These are phyloP conservation scores for Pilatotrama ljubarskyi DNA, from an alignment of 768 basidiomycete genomes.

Conservation along the genomic window DNA sequence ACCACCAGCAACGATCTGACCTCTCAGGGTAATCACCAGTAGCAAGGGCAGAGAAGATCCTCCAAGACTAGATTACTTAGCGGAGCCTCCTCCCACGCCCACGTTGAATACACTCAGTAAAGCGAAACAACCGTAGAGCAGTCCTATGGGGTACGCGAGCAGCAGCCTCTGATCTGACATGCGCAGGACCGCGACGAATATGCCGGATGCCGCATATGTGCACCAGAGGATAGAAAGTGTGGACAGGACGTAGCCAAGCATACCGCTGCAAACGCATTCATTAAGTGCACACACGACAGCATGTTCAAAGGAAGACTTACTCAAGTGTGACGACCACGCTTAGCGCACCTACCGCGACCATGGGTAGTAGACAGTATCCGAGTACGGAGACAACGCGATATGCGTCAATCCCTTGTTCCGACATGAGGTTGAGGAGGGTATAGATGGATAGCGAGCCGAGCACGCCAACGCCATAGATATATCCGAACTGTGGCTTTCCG, in stretches of 20 bases:
- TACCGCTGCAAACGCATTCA: conserved; percentile 49
- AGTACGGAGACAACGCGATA: conserved; percentile 94
- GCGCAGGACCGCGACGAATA: conserved; percentile 91
- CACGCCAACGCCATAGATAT: conserved; percentile 98
- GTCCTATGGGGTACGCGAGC: conserved; percentile 93
- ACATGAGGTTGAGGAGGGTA: conserved; percentile 95
- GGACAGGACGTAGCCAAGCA: conserved; percentile 84
- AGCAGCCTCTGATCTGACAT: conserved; percentile 95
- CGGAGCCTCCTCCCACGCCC: conserved; percentile 34
- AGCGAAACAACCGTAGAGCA: conserved; percentile 94
- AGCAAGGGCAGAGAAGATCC: neutral
- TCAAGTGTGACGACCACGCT: conserved; percentile 87
- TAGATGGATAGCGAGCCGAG: conserved; percentile 92
- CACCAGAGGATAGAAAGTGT: conserved; percentile 90
- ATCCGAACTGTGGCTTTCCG: conserved; percentile 97
- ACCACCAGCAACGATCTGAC: neutral
- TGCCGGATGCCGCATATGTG: conserved; percentile 92
- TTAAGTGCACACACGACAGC: neutral
- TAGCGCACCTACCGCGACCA: conserved; percentile 91
- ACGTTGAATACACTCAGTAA: conserved; percentile 88
- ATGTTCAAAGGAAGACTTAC: conserved; percentile 57
- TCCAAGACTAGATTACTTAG: conserved; percentile 15
- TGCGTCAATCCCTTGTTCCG: conserved; percentile 90
- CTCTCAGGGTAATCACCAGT: neutral
- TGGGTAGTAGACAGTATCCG: conserved; percentile 94